Evolutionary conservation across 495 filamentous ascomycete species (phyloP), one percentile per base, ranked within the genome.

Genomic region (Xylaria bambusicola): DNA sequence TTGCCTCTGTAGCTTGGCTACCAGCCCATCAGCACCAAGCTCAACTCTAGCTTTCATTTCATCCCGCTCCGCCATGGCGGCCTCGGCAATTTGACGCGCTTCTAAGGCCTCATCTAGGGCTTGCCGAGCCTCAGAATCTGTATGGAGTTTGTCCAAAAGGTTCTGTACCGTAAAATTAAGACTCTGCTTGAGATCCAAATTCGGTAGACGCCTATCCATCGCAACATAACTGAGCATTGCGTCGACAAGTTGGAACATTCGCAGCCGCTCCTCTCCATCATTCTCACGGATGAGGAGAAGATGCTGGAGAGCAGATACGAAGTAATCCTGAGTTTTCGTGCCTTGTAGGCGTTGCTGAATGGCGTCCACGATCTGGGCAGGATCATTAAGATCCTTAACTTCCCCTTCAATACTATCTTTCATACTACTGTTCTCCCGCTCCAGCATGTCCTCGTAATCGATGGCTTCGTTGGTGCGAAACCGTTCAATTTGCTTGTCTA

Each of bases 191-290:
- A 98, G 84, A 69, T 98, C 94, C 82, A 98, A 91, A 75, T 98
- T 93, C 41, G 94, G 95, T 60, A 98, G 73, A 52, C 94, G 84
- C 62, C 94, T 86, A 72, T 98, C 94, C 95, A 98, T 98, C 56
- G 93, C 94, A 58, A 98, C 94, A 72, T 98, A 98, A 75, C 91
- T 96, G 60, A 98, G 86, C 90, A 98, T 98, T 8, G 90, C 86
- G 71, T 98, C 94, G 8, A 98, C 93, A 9, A 98, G 84, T 79
- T 98, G 94, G 77, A 98, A 98, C 91, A 97, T 95, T 29, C 92
- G 86, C 31, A 97, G 74, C 35, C 92, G 83, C 71, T 98, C 94
- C 71, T 98, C 94, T 36, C 88, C 87, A 48, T 93, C 90, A 62
- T 94, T 96, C 65, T 97, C 92, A 51, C 92, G 84, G 64, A 98